Evolutionary conservation across 495 filamentous ascomycete genomes (phyloP).

Genomic region (Hyaloscypha hepaticicola): DNA sequence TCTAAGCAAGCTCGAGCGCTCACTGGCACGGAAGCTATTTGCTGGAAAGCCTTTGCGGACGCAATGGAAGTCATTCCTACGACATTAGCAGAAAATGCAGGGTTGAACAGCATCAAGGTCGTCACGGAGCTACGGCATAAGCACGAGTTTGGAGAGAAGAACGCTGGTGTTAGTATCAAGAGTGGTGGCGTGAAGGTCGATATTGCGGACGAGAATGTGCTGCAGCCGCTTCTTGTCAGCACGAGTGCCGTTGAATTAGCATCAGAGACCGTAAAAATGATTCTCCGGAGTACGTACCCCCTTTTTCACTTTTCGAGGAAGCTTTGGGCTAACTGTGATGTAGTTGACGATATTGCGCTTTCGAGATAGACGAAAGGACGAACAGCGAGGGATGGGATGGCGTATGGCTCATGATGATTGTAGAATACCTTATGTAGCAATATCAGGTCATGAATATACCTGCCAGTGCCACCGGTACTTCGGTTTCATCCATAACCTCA

Average conservation of each 20-base stretch:
- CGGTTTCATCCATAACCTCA: too few species aligned
- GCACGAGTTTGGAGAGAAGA: slow-evolving; percentile 91
- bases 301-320: background rate
- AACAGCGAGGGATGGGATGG: background rate
- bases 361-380: slow-evolving; percentile 23
- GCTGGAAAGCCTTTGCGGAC: slow-evolving; percentile 98
- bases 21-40: slow-evolving; percentile 90
- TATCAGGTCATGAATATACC: slow-evolving; percentile 9
- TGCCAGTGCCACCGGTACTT: too few species aligned
- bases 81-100: slow-evolving; percentile 95
- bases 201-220: slow-evolving; percentile 94
- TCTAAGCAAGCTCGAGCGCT: slow-evolving; percentile 77
- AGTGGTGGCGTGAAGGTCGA: slow-evolving; percentile 92
- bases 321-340: background rate
- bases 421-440: slow-evolving; percentile 20
- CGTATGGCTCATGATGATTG: slow-evolving; percentile 19
- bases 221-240: slow-evolving; percentile 93
- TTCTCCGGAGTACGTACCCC: slow-evolving; percentile 21
- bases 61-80: slow-evolving; percentile 97
- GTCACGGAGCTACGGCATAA: slow-evolving; percentile 95
- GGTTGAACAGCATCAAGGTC: slow-evolving; percentile 95
- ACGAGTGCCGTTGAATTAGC: slow-evolving; percentile 97
- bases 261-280: slow-evolving; percentile 98
- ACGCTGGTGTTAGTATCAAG: slow-evolving; percentile 96
- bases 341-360: slow-evolving; percentile 31